These are phyloP conservation scores for Naganishia cerealis DNA, from an alignment of 1,284 basidiomycete species.

Conservation along the genomic window DNA sequence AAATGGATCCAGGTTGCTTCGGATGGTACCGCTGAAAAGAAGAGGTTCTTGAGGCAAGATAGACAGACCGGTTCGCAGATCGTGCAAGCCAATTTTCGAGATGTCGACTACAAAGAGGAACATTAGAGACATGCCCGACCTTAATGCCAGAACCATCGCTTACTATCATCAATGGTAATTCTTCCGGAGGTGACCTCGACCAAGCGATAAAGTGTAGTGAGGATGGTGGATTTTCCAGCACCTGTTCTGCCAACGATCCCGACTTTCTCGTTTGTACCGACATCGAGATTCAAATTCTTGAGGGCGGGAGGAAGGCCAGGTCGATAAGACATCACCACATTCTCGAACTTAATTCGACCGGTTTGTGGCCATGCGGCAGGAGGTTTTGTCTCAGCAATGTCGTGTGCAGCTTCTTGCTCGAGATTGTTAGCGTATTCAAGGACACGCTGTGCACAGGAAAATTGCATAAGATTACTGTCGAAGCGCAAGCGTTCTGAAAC, in stretches of 20 bases:
- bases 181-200: slow-evolving; percentile 54
- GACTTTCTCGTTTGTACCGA: slow-evolving; percentile 58
- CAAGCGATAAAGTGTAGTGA: slow-evolving; percentile 60
- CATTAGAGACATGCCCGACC: slow-evolving; percentile 30
- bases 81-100: slow-evolving; percentile 58
- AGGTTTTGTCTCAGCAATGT: slow-evolving; percentile 63
- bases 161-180: slow-evolving; percentile 52
- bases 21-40: slow-evolving; percentile 61
- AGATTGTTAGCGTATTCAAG: slow-evolving; percentile 72
- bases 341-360: slow-evolving; percentile 53
- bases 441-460: slow-evolving; percentile 80
- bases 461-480: slow-evolving; percentile 72
- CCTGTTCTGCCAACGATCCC: slow-evolving; percentile 58
- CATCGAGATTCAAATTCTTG: slow-evolving; percentile 61
- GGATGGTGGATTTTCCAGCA: slow-evolving; percentile 62
- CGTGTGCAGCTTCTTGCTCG: slow-evolving; percentile 76
- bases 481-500: slow-evolving; percentile 30
- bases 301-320: slow-evolving; percentile 58
- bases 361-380: slow-evolving; percentile 65
- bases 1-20: slow-evolving; percentile 73
- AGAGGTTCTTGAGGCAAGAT: slow-evolving; percentile 84
- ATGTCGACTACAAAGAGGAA: slow-evolving; percentile 48
- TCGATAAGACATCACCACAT: slow-evolving; percentile 57
- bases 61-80: slow-evolving; percentile 55
- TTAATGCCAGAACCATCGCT: slow-evolving; percentile 3